Base-by-base conservation (phyloP, 345 rosid species). In the Diplotaxis tenuifolia region DNA sequence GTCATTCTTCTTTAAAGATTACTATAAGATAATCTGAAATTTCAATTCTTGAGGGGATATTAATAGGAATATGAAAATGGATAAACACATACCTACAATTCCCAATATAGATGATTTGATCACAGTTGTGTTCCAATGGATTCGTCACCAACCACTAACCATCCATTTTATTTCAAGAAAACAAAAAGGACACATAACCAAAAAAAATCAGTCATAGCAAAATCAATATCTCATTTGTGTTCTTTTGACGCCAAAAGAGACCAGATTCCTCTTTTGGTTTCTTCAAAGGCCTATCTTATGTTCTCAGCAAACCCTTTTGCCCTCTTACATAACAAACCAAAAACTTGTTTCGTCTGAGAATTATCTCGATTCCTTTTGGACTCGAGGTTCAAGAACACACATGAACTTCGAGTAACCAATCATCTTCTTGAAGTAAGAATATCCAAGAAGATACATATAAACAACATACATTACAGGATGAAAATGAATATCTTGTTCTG, bases 401-500 rank as follows among this genome's bases (percentile, higher is more conserved):
- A 79, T 73, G 81, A 67, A 57, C 27, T 80, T 73, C 55, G 61
- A 71, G 78, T 79, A 70, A 62, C 27, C 62, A 47, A 62, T 71
- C 68, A 82, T 50, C 58, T 34, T 80, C 77, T 74, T 69, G 77
- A 27, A 62, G 72, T 70, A 34, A 65, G 3, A 19, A 62, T n/a
- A 62, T 67, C 74, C 74, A 72, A 55, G 73, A 67, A 73, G 77
- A 78, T 72, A 65, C 31, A 56, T 72, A 58, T 32, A 61, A 68
- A 75, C 22, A 67, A 40, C 59, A 77, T 53, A 62, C 16, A 23
- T 53, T 47, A 25, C 29, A 74, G 72, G 49, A 53, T 65, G 70
- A 60, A 65, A 64, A 18, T 45, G 68, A 67, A 65, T 58, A 71
- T 69, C 85, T 86, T 91, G 80, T 76, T 73, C 84, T 89, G 95